Base-by-base conservation (phyloP, 371 early-diverging fungal species). In the Syncephalastrum monosporum region DNA sequence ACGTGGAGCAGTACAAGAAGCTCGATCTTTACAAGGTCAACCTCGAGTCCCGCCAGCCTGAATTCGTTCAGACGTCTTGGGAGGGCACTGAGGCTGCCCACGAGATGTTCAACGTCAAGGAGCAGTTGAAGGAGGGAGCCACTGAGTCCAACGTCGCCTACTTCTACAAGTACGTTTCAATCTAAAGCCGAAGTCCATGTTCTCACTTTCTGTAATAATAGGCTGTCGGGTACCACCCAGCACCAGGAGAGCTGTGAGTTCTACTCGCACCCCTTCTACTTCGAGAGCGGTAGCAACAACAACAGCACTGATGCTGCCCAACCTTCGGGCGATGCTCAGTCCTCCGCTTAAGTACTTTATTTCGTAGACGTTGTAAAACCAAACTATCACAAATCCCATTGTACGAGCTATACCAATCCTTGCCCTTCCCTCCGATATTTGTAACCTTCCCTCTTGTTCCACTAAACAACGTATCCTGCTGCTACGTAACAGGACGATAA, bases 231-330 rank as follows among this genome's bases (percentile, higher is more conserved):
- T 50, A 53, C 49, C 47, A 75, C 79, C 46, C 67, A 69, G 56
- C 65, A 78, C 45, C 63, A 71, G n/a, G 79, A 78, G 50, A 50
- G 51, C 23, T 78, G 79, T 50, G 65, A 68, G 8, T 75, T 75
- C 65, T 72, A 47, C 47, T 73, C 74, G 51, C 79, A 78, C 57
- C 75, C 79, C 47, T 78, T 78, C 68, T 78, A 78, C 56, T 48
- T 72, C 46, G 64, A 33, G 8, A 33, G 38, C 38, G 38, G 38
- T 10, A 33, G 38, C 38, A 33, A 10, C 38, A 33, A 10, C 38
- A 33, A 33, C 38, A 33, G 38, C 38, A 33, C 38, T 33, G 38
- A 10, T 10, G 10, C 38, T 33, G 38, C 38, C 38, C 5, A 10
- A 2, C 38, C 38, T 10, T 33, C 38, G 10, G 38, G 38, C 10